Evolutionary conservation across 345 rosid species (phyloP).

Genomic region (Citrus hindsii): DNA sequence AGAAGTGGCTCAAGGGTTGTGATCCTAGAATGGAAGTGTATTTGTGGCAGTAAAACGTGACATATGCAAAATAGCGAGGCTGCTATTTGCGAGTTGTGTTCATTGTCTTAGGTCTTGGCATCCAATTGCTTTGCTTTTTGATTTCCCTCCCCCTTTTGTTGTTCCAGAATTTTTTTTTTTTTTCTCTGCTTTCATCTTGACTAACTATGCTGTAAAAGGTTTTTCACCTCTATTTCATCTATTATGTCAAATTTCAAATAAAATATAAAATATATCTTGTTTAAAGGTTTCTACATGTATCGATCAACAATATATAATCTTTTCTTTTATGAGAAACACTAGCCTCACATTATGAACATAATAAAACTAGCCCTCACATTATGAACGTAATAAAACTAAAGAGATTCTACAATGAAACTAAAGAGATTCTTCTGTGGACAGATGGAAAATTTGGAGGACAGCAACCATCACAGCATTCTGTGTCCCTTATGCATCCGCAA

Average conservation of each 20-base stretch:
- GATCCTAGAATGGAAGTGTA: background rate
- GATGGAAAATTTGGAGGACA: constrained; percentile 26
- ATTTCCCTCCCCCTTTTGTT: background rate
- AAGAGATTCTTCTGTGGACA: constrained; percentile 7
- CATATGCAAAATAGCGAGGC: background rate
- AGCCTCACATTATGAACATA: background rate
- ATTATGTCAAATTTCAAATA: background rate
- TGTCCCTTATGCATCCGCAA: constrained; percentile 16
- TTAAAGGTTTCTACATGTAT: background rate
- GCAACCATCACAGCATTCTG: constrained; percentile 14
- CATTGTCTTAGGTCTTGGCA: background rate
- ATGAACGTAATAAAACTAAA: constrained; percentile 1
- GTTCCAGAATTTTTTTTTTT: background rate
- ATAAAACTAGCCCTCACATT: background rate
- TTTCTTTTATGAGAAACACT: constrained; percentile 3
- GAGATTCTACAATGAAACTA: background rate
- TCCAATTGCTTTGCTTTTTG: background rate
- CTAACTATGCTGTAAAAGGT: background rate
- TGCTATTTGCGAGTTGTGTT: background rate
- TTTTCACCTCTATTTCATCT: background rate
- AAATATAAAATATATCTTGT: background rate
- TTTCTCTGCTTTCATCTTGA: background rate
- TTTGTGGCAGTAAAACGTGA: background rate
- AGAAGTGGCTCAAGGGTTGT: background rate
- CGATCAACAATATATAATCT: background rate